Percentiles rank a stretch among this genome's conserved stretches.
These are phyloP conservation scores for Cladosporium halotolerans DNA, from an alignment of 2,329 filamentous ascomycete species.

Conservation along the genomic window DNA sequence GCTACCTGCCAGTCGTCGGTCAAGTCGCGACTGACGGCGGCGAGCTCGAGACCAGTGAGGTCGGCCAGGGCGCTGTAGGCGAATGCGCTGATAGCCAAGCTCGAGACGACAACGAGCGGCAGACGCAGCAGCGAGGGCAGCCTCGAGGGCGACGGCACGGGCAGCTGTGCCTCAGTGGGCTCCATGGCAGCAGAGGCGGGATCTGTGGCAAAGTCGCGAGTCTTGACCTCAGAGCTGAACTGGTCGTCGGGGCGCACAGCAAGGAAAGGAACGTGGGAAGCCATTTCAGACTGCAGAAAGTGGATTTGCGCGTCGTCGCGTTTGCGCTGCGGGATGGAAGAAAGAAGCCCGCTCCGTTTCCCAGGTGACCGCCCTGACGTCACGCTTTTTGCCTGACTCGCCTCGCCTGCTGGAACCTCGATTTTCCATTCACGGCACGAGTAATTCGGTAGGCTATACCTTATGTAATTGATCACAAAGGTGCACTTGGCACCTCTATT, in stretches of 20 bases:
- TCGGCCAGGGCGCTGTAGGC: conserved; percentile 58
- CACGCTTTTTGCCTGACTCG: too few relatives aligned
- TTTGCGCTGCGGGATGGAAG: too few relatives aligned
- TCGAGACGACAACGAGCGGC: conserved; percentile 43
- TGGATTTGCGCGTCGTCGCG: too few relatives aligned
- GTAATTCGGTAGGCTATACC: too few relatives aligned
- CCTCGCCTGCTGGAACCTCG: too few relatives aligned
- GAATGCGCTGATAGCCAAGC: conserved; percentile 56
- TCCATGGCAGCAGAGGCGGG: conserved; percentile 10
- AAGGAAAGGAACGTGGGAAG: conserved; percentile 27
- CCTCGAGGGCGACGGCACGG: conserved; percentile 18
- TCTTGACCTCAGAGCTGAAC: conserved; percentile 17
- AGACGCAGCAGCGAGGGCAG: conserved; percentile 35
- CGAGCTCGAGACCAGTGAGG: conserved; percentile 60
- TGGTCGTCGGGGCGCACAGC: conserved; percentile 26
- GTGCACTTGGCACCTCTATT: too few relatives aligned
- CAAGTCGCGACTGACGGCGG: conserved; percentile 57
- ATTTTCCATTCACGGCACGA: too few relatives aligned
- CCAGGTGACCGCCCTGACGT: too few relatives aligned
- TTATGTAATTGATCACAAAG: too few relatives aligned
- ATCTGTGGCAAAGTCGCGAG: conserved; percentile 14
- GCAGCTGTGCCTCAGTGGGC: conserved; percentile 2
- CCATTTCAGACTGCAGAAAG: conserved; percentile 11
- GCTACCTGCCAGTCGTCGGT: conserved; percentile 58
- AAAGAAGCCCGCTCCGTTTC: too few relatives aligned